Evolutionary conservation across 768 basidiomycete species (phyloP), one percentile per base, ranked within the genome.

Genomic region (Boletus rex-veris): DNA sequence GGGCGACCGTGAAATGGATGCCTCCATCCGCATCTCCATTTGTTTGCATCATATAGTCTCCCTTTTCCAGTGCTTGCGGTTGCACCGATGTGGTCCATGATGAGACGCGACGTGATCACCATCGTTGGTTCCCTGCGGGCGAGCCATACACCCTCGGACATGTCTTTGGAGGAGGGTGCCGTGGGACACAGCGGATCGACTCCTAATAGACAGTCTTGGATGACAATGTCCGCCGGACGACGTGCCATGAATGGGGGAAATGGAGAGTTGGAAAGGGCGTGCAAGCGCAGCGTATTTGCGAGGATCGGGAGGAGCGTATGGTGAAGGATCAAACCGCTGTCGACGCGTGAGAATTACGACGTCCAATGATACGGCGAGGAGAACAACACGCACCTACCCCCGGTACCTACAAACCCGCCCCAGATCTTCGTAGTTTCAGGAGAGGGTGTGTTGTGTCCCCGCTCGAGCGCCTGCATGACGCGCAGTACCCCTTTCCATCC

Each of bases 1-100:
- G 62, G 56, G 18, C 62, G 60, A 28, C 74, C 75, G 58, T 78
- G 75, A 50, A 77, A 76, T 26, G 75, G 69, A 64, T 76, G 75
- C 19, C 75, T 67, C 76, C 75, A 77, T n/a, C 74, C 71, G 54
- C 76, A 78, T 51, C 70, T 66, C 74, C 75, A 77, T 52, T 74
- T 73, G 30, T 73, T 67, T 11, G 54, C 41, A 31, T 71, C 68
- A 11, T 67, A 64, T 4, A 46, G 33, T 48, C 74, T 72, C 5
- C 67, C 62, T 7, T 31, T 40, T 40, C 67, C 67, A 5, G 75
- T 78, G 41, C 74, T 74, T 12, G 62, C 65, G 54, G 60, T 62
- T 14, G 68, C 75, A 24, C 76, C 75, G 24, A 78, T 72, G 51
- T 75, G 73, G 58, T 77, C 75, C 67, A 77, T 69, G 24, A 76